Conservation (phyloP, 345 rosid species). For the Anacardium occidentale region DNA sequence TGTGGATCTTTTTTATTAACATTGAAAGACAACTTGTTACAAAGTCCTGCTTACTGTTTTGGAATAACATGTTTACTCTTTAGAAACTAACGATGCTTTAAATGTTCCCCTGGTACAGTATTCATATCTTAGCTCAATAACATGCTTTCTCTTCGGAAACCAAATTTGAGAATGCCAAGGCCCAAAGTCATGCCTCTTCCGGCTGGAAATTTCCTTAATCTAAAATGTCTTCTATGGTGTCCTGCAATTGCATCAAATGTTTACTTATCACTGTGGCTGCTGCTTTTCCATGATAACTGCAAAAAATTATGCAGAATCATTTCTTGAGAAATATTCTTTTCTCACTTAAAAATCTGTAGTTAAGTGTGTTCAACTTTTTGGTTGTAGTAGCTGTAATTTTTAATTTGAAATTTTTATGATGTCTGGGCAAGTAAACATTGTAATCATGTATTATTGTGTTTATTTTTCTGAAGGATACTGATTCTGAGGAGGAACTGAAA, state of each 20-base stretch:
- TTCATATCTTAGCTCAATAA: background rate
- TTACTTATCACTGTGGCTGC: background rate
- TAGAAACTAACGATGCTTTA: background rate
- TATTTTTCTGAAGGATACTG: conserved; percentile 36
- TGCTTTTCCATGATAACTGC: background rate
- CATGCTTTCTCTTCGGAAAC: background rate
- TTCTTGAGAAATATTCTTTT: background rate
- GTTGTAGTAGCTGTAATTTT: background rate
- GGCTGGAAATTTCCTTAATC: background rate
- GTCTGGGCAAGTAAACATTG: background rate
- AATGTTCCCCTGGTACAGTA: background rate
- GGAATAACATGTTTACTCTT: no score
- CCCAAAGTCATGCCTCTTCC: background rate
- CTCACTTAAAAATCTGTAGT: background rate
- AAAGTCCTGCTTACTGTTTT: no score
- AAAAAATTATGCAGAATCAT: background rate
- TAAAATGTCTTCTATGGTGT: background rate
- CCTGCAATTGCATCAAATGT: background rate
- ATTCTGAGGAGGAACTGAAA: conserved; percentile 46
- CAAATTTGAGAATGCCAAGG: background rate
- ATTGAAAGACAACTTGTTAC: no score
- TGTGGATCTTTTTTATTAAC: no score
- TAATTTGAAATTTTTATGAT: no score
- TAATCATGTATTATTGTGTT: background rate
- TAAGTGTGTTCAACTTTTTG: background rate